Evolutionary conservation across 192 early-diverging fungal species (phyloP).

Genomic region (Coemansia erecta): DNA sequence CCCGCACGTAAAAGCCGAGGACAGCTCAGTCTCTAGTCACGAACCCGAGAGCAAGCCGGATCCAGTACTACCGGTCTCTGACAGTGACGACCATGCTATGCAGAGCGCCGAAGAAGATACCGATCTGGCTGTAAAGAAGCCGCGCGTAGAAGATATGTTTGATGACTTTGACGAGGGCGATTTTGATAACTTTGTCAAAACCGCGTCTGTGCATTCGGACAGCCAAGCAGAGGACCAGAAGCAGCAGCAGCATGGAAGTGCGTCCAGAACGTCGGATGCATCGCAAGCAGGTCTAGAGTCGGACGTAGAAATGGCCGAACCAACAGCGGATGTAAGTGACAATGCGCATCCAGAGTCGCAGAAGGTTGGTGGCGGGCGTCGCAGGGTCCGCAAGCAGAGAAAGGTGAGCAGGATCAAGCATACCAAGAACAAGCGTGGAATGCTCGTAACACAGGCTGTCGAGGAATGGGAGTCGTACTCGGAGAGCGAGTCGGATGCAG

Average conservation of each 20-base stretch:
- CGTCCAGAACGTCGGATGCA: background rate
- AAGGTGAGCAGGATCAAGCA: slow-evolving; percentile 48
- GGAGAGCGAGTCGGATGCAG: slow-evolving; percentile 37
- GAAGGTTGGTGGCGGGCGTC: slow-evolving; percentile 1
- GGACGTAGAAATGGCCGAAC: slow-evolving; percentile 39
- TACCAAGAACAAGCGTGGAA: slow-evolving; percentile 48
- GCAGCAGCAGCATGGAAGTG: background rate
- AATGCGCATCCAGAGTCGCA: background rate
- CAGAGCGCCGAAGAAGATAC: slow-evolving; percentile 13
- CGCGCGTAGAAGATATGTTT: slow-evolving; percentile 52
- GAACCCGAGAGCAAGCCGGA: too few species aligned
- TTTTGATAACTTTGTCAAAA: slow-evolving; percentile 7
- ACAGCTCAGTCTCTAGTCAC: too few species aligned
- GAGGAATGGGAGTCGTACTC: slow-evolving; percentile 52
- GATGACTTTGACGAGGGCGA: slow-evolving; percentile 24
- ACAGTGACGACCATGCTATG: slow-evolving; percentile 22
- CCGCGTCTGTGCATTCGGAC: too few species aligned
- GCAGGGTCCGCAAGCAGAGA: slow-evolving; percentile 45
- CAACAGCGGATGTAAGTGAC: background rate
- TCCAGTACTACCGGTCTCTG: background rate
- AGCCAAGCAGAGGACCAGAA: too few species aligned
- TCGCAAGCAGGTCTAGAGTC: slow-evolving; percentile 1
- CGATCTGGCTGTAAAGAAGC: background rate
- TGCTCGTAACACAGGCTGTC: slow-evolving; percentile 49
- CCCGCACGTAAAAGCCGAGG: too few species aligned